These are phyloP conservation scores for Vigna reflexopilosa DNA, from an alignment of 306 rosid genomes.

Conservation along the genomic window DNA sequence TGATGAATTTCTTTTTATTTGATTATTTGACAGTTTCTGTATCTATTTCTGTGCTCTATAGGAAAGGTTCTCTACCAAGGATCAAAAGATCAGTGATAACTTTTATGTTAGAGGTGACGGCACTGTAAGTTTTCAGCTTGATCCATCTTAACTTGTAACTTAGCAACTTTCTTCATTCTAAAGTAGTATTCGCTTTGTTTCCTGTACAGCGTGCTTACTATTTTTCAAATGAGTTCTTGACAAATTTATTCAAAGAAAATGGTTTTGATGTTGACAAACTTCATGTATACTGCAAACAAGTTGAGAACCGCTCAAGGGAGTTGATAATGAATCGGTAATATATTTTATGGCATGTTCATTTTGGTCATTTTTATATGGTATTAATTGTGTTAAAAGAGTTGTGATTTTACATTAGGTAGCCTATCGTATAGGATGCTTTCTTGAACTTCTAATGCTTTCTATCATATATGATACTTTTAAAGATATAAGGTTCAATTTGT, in stretches of 20 bases:
- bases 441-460: conserved; percentile 8
- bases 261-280: conserved; percentile 76
- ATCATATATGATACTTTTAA: background rate
- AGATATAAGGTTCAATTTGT: conserved; percentile 24
- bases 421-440: conserved; percentile 13
- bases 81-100: conserved; percentile 86
- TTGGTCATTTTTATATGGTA: conserved; percentile 4
- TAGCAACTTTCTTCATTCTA: conserved; percentile 29
- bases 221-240: conserved; percentile 86
- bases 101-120: conserved; percentile 95
- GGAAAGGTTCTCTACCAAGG: conserved; percentile 91
- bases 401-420: conserved; percentile 15
- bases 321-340: conserved; percentile 86
- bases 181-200: conserved; percentile 36
- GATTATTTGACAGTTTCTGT: conserved; percentile 15
- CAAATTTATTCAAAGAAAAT: conserved; percentile 76
- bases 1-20: conserved; percentile 20
- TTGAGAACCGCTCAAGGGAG: conserved; percentile 87
- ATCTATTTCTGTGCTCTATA: conserved; percentile 42
- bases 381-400: conserved; percentile 1
- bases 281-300: conserved; percentile 89
- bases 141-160: conserved; percentile 8
- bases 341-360: conserved; percentile 28
- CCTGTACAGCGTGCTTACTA: conserved; percentile 88
- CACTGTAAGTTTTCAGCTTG: conserved; percentile 70